phyloP scores from a whole-genome alignment of 148 eudicot species.

The Dysphania ambrosioides region DNA sequence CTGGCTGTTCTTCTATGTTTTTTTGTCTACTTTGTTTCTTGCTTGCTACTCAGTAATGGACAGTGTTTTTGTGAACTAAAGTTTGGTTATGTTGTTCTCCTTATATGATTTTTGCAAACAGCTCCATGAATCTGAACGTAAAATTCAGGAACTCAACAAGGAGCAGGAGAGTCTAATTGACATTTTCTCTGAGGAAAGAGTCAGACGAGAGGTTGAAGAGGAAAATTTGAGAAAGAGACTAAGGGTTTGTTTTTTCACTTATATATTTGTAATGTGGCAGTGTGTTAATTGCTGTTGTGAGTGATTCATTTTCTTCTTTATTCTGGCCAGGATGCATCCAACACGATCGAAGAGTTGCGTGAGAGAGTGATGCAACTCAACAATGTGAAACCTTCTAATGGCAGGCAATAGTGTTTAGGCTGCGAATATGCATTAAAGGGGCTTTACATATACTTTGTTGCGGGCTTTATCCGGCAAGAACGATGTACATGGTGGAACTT shows the following conservation, averaged over 20 bases:
- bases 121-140: constrained; percentile 45
- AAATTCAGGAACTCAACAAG: constrained; percentile 46
- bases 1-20: neutral
- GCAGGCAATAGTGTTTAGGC: constrained; percentile 14
- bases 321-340: constrained; percentile 53
- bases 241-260: constrained; percentile 37
- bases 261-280: neutral
- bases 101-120: constrained; percentile 23
- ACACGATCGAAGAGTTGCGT: constrained; percentile 52
- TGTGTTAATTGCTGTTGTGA: neutral
- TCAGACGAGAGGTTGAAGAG: constrained; percentile 58
- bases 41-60: neutral
- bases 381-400: constrained; percentile 26
- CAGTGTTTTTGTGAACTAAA: neutral
- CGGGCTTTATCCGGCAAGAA: neutral
- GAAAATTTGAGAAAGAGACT: constrained; percentile 52
- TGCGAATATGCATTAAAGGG: neutral
- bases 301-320: neutral
- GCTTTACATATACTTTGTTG: constrained; percentile 9
- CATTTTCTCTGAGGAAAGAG: constrained; percentile 67
- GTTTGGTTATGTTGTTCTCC: neutral
- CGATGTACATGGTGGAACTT: constrained; percentile 7
- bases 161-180: constrained; percentile 68
- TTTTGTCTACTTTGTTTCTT: neutral
- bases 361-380: constrained; percentile 47